Evolutionary conservation across 257 asterid genomes (phyloP).

Genomic region (Mentha longifolia): DNA sequence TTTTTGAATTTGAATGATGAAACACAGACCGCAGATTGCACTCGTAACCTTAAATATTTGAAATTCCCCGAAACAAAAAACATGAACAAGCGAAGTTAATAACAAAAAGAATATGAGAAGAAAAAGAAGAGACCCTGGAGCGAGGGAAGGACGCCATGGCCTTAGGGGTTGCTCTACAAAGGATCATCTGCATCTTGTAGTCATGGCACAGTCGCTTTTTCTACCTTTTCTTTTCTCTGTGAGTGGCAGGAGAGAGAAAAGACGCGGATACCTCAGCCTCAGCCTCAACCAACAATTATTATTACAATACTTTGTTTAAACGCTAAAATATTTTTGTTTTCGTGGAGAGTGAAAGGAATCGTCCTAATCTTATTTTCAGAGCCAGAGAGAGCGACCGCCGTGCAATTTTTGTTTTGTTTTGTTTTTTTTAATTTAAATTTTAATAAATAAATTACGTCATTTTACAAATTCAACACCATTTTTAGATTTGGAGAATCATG

Average conservation of each 20-base stretch:
- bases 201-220: slow-evolving; percentile 37
- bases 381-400: background rate
- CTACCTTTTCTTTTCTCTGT: slow-evolving; percentile 24
- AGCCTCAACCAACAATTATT: slow-evolving; percentile 33
- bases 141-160: slow-evolving; percentile 64
- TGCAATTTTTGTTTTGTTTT: too few species aligned
- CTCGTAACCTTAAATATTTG: background rate
- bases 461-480: too few species aligned
- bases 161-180: slow-evolving; percentile 48
- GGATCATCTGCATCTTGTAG: slow-evolving; percentile 49
- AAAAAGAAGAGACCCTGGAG: slow-evolving; percentile 41
- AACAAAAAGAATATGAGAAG: background rate
- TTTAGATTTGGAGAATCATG: too few species aligned
- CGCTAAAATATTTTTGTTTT: background rate
- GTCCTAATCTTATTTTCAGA: background rate
- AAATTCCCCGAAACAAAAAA: background rate
- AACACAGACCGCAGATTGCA: background rate
- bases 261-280: slow-evolving; percentile 37
- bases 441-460: too few species aligned
- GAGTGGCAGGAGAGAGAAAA: slow-evolving; percentile 41
- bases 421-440: too few species aligned
- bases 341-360: slow-evolving; percentile 12
- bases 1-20: background rate
- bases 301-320: slow-evolving; percentile 20
- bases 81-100: background rate